phyloP scores from a whole-genome alignment of 1,284 basidiomycete species.

The Peniophora sp. region DNA sequence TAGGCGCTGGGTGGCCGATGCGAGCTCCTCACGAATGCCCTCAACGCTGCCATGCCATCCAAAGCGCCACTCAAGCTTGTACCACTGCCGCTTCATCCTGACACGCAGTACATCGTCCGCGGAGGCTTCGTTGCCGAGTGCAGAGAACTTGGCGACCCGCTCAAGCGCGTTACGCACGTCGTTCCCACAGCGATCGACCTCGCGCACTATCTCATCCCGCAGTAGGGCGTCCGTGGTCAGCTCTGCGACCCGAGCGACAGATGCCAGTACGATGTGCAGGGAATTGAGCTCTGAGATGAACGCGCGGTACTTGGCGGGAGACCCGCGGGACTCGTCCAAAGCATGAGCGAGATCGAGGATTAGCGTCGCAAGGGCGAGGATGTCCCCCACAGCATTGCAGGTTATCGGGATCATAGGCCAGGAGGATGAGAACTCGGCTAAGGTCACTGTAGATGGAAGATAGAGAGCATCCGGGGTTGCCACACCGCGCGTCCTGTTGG shows the following conservation, averaged over 20 bases:
- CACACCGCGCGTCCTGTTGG: too few relatives aligned
- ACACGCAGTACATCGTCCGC: background rate
- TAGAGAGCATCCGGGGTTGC: too few relatives aligned
- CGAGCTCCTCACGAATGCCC: background rate
- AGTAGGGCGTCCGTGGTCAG: too few relatives aligned
- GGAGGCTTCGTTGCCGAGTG: background rate
- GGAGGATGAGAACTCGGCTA: too few relatives aligned
- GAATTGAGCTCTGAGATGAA: background rate
- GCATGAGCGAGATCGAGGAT: background rate
- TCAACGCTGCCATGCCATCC: background rate
- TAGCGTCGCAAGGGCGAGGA: background rate
- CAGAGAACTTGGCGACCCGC: background rate
- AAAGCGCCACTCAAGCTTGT: background rate
- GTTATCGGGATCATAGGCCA: conserved; percentile 3
- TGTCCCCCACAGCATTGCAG: conserved; percentile 4
- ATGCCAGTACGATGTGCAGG: background rate
- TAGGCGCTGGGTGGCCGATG: background rate
- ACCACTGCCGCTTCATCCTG: background rate
- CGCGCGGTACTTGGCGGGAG: background rate
- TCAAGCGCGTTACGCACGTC: too few relatives aligned
- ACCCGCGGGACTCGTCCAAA: background rate
- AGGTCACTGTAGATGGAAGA: too few relatives aligned
- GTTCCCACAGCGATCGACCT: background rate
- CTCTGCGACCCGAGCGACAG: background rate
- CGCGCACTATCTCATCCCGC: background rate